Conservation (phyloP, 306 rosid species). For the Delonix regia region DNA sequence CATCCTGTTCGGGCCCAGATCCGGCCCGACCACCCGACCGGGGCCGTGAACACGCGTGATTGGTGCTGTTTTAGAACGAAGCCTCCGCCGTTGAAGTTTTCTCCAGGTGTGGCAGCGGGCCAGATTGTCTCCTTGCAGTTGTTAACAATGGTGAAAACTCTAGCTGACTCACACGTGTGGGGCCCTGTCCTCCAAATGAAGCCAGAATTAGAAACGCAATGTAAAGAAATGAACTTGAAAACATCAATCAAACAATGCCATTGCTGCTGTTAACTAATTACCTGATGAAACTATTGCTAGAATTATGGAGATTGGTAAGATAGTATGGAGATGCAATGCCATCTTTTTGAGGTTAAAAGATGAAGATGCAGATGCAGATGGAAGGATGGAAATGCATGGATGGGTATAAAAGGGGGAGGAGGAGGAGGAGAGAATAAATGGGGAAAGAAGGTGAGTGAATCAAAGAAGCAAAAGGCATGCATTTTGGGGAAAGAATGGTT, state of each 20-base stretch:
- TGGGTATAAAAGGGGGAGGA: slow-evolving; percentile 42
- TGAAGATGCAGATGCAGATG: background rate
- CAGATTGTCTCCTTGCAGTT: slow-evolving; percentile 83
- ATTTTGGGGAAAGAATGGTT: slow-evolving; percentile 26
- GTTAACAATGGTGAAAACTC: slow-evolving; percentile 78
- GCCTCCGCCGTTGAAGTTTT: slow-evolving; percentile 75
- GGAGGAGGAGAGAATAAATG: slow-evolving; percentile 58
- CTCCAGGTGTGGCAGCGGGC: slow-evolving; percentile 82
- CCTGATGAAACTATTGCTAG: slow-evolving; percentile 61
- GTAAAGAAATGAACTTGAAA: background rate
- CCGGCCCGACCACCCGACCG: slow-evolving; percentile 77
- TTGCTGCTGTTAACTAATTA: slow-evolving; percentile 14
- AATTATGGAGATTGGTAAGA: slow-evolving; percentile 40
- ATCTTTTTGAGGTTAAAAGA: slow-evolving; percentile 18
- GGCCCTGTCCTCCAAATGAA: slow-evolving; percentile 46
- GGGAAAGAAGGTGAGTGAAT: slow-evolving; percentile 42
- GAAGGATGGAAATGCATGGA: slow-evolving; percentile 11
- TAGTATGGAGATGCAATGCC: slow-evolving; percentile 46
- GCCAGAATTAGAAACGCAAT: background rate
- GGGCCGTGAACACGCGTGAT: slow-evolving; percentile 61
- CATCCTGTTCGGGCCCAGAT: slow-evolving; percentile 96
- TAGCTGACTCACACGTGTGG: slow-evolving; percentile 53
- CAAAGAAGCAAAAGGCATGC: slow-evolving; percentile 44
- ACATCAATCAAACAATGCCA: background rate
- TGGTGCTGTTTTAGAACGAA: slow-evolving; percentile 68